Evolutionary conservation across 169 alveolate genomes (phyloP).

Genomic region (Plasmodium adleri): DNA sequence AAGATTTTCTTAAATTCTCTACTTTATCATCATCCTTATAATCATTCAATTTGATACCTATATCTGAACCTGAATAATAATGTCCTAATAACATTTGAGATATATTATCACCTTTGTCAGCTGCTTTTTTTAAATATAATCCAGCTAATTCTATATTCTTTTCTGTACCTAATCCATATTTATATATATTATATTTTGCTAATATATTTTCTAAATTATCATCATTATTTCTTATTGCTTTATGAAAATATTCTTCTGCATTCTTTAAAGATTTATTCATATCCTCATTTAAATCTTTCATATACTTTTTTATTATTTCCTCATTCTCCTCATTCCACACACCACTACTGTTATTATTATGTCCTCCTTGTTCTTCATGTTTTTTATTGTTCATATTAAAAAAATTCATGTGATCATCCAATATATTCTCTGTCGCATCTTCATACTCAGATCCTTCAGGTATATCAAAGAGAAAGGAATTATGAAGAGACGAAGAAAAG

Average conservation of each 20-base stretch:
- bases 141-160: conserved; percentile 87
- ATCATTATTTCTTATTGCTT: conserved; percentile 48
- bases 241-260: conserved; percentile 66
- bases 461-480: too few relatives aligned
- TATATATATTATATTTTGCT: conserved; percentile 81
- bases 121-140: conserved; percentile 84
- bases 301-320: conserved; percentile 41
- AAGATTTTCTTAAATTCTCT: conserved; percentile 84
- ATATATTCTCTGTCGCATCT: too few relatives aligned
- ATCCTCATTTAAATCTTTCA: conserved; percentile 17
- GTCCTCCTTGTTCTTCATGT: neutral
- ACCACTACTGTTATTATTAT: neutral
- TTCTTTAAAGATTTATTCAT: conserved; percentile 14
- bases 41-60: conserved; percentile 86
- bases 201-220: conserved; percentile 51
- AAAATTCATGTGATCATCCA: too few relatives aligned
- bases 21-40: conserved; percentile 77
- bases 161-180: conserved; percentile 86
- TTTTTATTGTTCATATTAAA: neutral
- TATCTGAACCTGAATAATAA: conserved; percentile 89
- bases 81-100: conserved; percentile 90
- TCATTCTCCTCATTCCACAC: conserved; percentile 5
- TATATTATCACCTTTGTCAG: conserved; percentile 88
- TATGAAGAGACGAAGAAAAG: too few relatives aligned
- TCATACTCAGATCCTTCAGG: too few relatives aligned